A percentile compares a stretch with the other conserved stretches of the same genome.
Evolutionary conservation across 805 yeast genomes (phyloP).

Genomic region (Metschnikowia borealis): DNA sequence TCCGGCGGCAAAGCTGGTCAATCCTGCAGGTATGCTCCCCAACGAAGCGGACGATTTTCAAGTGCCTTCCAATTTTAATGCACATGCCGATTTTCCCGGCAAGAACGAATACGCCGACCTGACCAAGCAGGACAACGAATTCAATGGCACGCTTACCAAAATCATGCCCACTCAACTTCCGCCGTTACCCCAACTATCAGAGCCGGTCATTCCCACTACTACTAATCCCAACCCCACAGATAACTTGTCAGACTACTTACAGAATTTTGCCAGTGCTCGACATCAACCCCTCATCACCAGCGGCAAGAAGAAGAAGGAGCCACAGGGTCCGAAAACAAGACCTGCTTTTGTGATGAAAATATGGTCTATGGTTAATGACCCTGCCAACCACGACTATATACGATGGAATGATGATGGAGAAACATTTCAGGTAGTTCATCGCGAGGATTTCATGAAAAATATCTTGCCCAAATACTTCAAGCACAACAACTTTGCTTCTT

Average conservation of each 20-base stretch:
- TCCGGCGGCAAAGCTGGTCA: not conserved
- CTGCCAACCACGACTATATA: conserved; percentile 62
- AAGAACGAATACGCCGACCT: not conserved
- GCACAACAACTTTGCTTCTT: conserved; percentile 91
- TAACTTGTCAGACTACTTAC: conserved; percentile 12
- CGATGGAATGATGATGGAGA: conserved; percentile 84
- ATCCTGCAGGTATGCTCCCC: not conserved
- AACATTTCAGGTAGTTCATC: conserved; percentile 76
- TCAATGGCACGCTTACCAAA: conserved; percentile 14
- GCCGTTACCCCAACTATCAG: conserved; percentile 18
- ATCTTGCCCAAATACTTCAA: conserved; percentile 91
- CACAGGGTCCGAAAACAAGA: conserved; percentile 46
- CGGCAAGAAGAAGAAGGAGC: conserved; percentile 30
- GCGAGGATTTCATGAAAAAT: conserved; percentile 79
- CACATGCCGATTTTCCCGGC: conserved; percentile 6
- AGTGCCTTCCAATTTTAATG: not conserved
- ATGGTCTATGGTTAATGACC: conserved; percentile 94
- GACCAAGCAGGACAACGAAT: not conserved
- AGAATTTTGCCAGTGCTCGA: conserved; percentile 6
- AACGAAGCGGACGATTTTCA: not conserved
- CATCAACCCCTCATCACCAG: conserved; percentile 9
- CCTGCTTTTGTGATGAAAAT: conserved; percentile 92
- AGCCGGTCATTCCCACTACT: conserved; percentile 14
- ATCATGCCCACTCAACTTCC: conserved; percentile 9
- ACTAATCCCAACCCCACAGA: conserved; percentile 5